A percentile compares a stretch with the other conserved stretches of the same genome.
Evolutionary conservation across 1,139 yeast species (phyloP).

Genomic region (Meyerozyma guilliermondii): DNA sequence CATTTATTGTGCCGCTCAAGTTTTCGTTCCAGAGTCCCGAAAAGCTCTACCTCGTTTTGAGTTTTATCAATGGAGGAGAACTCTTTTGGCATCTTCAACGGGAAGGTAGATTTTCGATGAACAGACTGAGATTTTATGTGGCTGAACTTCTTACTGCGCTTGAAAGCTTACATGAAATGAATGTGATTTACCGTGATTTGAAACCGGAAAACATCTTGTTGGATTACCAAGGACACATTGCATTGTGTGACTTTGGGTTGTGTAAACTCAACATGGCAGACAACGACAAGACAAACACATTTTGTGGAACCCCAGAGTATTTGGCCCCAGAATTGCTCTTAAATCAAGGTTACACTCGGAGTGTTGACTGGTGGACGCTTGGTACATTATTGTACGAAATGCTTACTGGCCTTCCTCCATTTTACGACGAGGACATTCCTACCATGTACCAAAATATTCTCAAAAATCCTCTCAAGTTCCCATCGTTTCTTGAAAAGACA

Average conservation of each 20-base stretch:
- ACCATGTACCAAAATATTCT: conserved; percentile 91
- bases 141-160: conserved; percentile 91
- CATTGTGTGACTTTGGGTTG: conserved; percentile 93
- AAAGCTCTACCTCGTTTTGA: conserved; percentile 81
- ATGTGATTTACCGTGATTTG: conserved; percentile 89
- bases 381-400: conserved; percentile 92
- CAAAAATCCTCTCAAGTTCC: conserved; percentile 84
- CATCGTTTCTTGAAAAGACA: conserved; percentile 72
- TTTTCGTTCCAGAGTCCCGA: conserved; percentile 96
- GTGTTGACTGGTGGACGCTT: conserved; percentile 97
- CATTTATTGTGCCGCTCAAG: conserved; percentile 97
- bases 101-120: conserved; percentile 84
- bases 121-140: conserved; percentile 86
- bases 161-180: conserved; percentile 84
- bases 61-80: conserved; percentile 97
- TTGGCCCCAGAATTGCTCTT: conserved; percentile 89
- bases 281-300: conserved; percentile 85
- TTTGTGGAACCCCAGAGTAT: conserved; percentile 96
- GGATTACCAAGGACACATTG: conserved; percentile 96
- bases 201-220: conserved; percentile 92
- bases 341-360: conserved; percentile 90
- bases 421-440: conserved; percentile 90
- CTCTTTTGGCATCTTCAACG: conserved; percentile 89
- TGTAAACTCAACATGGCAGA: conserved; percentile 92
- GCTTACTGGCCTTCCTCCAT: conserved; percentile 96